Conservation (phyloP, 2,329 filamentous ascomycete genomes). For the Cryphonectria japonica region DNA sequence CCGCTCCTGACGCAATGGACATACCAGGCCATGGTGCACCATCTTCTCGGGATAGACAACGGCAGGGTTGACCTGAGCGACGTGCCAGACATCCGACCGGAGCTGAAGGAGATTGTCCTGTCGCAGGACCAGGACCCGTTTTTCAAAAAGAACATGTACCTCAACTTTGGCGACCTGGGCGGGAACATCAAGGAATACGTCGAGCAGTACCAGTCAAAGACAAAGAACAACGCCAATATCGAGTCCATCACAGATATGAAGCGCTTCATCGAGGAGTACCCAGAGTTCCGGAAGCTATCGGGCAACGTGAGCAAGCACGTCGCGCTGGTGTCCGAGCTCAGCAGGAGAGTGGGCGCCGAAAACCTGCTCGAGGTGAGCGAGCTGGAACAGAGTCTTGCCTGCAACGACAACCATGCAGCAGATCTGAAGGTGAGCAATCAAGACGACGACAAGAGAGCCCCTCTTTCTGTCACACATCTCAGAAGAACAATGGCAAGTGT, state of each 20-base stretch:
- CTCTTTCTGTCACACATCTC: background rate
- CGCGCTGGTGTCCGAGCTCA: constrained; percentile 91
- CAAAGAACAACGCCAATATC: constrained; percentile 94
- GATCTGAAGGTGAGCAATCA: constrained; percentile 75
- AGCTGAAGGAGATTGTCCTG: constrained; percentile 90
- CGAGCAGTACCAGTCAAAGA: constrained; percentile 96
- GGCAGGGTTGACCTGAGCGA: constrained; percentile 88
- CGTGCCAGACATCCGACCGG: constrained; percentile 81
- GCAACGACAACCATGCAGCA: constrained; percentile 89
- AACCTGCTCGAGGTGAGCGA: constrained; percentile 95
- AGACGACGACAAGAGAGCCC: background rate
- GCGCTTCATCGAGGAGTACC: constrained; percentile 97
- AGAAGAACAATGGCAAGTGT: background rate
- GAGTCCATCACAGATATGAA: constrained; percentile 99
- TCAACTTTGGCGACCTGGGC: constrained; percentile 94
- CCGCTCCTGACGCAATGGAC: constrained; percentile 97
- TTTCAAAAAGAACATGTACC: constrained; percentile 98
- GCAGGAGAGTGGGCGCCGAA: constrained; percentile 82
- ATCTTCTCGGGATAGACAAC: constrained; percentile 90
- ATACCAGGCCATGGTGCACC: constrained; percentile 99
- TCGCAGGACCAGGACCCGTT: constrained; percentile 98
- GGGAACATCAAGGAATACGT: constrained; percentile 98
- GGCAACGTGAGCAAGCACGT: constrained; percentile 99
- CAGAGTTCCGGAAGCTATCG: constrained; percentile 94
- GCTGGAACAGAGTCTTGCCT: constrained; percentile 93